Conservation (phyloP, 768 basidiomycete species). For the Mrakia frigida region DNA sequence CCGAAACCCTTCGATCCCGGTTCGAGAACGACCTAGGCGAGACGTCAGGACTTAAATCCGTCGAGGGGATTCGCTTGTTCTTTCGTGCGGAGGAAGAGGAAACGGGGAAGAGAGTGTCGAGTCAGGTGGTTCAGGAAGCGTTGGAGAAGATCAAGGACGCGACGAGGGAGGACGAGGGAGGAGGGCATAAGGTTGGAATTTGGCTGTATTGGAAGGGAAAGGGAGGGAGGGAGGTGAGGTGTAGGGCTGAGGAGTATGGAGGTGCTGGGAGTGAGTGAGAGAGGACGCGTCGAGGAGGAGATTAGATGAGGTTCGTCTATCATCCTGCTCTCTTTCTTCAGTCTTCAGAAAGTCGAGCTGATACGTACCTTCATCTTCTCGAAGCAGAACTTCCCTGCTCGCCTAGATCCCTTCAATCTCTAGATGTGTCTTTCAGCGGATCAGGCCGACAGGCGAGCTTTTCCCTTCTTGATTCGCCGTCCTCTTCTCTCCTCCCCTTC, state of each 20-base stretch:
- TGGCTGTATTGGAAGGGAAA: neutral
- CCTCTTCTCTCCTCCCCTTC: neutral
- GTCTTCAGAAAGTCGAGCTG: too few species aligned
- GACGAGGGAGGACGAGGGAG: conserved; percentile 5
- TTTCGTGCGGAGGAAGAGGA: neutral
- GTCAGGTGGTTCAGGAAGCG: neutral
- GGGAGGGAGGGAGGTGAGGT: neutral
- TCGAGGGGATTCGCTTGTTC: neutral
- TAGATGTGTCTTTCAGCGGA: neutral
- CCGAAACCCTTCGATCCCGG: neutral
- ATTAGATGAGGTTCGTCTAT: neutral
- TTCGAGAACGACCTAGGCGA: neutral
- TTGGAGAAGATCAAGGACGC: neutral
- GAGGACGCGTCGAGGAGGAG: neutral
- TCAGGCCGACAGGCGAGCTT: neutral
- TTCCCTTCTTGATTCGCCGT: neutral
- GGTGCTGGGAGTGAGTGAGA: neutral
- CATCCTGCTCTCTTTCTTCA: too few species aligned
- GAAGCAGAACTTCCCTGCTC: too few species aligned
- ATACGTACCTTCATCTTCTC: too few species aligned
- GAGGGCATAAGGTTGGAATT: neutral
- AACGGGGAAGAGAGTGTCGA: neutral
- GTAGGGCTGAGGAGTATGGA: conserved; percentile 11
- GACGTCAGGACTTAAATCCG: neutral
- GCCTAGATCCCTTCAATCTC: too few species aligned